phyloP scores from a whole-genome alignment of 805 yeast species.

The Wickerhamiella shivajii region DNA sequence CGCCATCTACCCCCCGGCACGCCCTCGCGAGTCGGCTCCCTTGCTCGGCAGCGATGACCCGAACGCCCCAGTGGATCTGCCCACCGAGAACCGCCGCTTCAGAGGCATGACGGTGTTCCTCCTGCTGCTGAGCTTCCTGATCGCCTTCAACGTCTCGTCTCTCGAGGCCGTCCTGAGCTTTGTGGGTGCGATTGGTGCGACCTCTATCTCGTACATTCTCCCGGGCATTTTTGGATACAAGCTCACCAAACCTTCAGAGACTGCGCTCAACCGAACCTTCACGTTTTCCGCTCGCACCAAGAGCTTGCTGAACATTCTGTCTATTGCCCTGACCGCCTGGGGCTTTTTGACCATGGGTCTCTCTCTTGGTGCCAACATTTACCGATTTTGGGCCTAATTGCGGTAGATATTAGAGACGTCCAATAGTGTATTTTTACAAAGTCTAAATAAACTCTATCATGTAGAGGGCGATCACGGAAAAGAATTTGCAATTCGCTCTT shows the following conservation, averaged over 20 bases:
- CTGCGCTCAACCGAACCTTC: slow-evolving; percentile 11
- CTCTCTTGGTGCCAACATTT: slow-evolving; percentile 34
- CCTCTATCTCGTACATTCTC: slow-evolving; percentile 75
- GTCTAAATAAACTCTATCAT: too few species aligned
- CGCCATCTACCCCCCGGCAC: slow-evolving; percentile 18
- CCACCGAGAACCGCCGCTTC: slow-evolving; percentile 15
- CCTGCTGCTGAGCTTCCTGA: slow-evolving; percentile 39
- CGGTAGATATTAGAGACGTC: too few species aligned
- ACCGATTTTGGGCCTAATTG: too few species aligned
- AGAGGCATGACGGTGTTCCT: slow-evolving; percentile 30
- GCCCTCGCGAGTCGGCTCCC: slow-evolving; percentile 3
- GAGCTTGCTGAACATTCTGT: slow-evolving; percentile 25
- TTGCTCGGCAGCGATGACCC: slow-evolving; percentile 8
- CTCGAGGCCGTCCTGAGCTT: slow-evolving; percentile 71
- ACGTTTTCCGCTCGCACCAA: slow-evolving; percentile 7
- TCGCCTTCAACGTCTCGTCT: slow-evolving; percentile 55
- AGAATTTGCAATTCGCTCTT: too few species aligned
- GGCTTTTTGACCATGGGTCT: slow-evolving; percentile 58
- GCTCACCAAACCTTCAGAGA: slow-evolving; percentile 23
- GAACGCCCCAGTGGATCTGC: not conserved
- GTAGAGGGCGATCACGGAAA: too few species aligned
- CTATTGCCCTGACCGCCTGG: slow-evolving; percentile 46
- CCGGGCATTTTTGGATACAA: slow-evolving; percentile 81
- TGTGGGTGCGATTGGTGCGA: slow-evolving; percentile 89
- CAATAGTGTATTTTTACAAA: not conserved